Percentiles rank a stretch among this genome's conserved stretches.
Evolutionary conservation across 1,284 basidiomycete species (phyloP).

Genomic region (Pseudozyma sp.): DNA sequence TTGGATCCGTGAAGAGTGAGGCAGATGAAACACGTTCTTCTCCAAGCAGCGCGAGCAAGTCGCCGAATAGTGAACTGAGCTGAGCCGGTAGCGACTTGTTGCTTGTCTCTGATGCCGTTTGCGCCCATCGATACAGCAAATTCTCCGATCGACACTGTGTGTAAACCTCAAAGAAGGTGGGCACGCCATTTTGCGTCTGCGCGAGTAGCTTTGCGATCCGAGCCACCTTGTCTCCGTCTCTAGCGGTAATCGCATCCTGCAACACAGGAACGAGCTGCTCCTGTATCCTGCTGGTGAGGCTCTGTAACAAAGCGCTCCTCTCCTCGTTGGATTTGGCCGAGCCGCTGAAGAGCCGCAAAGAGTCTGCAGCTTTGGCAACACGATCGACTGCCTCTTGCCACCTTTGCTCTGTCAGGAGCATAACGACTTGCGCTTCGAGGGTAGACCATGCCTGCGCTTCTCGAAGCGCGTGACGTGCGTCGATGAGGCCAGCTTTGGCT

Average conservation of each 20-base stretch:
- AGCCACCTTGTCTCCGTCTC: constrained; percentile 16
- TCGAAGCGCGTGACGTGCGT: constrained; percentile 48
- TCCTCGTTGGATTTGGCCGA: constrained; percentile 37
- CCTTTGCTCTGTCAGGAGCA: constrained; percentile 29
- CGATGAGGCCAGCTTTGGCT: constrained; percentile 32
- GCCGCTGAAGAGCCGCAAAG: constrained; percentile 38
- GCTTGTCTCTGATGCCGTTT: constrained; percentile 23
- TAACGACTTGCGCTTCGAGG: constrained; percentile 39
- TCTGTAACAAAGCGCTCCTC: constrained; percentile 29
- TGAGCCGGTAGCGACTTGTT: constrained; percentile 22
- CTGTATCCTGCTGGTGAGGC: constrained; percentile 28
- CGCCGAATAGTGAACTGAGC: constrained; percentile 28
- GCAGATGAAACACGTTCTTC: constrained; percentile 46
- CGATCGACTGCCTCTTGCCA: constrained; percentile 41
- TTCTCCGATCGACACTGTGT: constrained; percentile 22
- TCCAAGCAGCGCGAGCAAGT: constrained; percentile 41
- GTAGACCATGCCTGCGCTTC: constrained; percentile 57
- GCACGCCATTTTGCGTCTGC: constrained; percentile 15
- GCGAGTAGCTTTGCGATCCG: constrained; percentile 28
- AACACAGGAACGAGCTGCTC: constrained; percentile 30
- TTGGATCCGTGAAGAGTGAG: constrained; percentile 36
- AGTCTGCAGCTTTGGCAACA: constrained; percentile 39
- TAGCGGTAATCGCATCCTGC: constrained; percentile 17
- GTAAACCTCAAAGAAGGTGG: constrained; percentile 38
- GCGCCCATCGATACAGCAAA: constrained; percentile 30